Percentiles rank a stretch among this genome's conserved stretches.
These are phyloP conservation scores for Diutina neorugosa DNA, from an alignment of 1,139 yeast species.

Conservation along the genomic window DNA sequence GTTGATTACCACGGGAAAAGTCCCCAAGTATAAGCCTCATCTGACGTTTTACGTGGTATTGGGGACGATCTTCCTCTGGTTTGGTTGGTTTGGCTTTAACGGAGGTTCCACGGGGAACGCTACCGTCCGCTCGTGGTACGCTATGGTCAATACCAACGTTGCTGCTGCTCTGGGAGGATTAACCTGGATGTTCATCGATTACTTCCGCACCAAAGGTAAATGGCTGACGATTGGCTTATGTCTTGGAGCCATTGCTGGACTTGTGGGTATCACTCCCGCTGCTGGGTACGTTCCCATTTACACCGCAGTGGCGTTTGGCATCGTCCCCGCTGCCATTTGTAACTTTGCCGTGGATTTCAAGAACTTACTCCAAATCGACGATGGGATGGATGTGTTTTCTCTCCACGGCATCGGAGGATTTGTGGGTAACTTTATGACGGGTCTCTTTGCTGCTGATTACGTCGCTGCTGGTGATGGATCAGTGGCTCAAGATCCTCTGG, in stretches of 20 bases:
- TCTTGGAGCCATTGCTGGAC: slow-evolving; percentile 87
- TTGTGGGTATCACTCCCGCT: slow-evolving; percentile 94
- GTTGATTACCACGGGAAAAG: slow-evolving; percentile 41
- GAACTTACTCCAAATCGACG: slow-evolving; percentile 65
- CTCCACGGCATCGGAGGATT: slow-evolving; percentile 92
- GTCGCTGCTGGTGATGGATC: slow-evolving; percentile 69
- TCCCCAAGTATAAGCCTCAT: slow-evolving; percentile 88
- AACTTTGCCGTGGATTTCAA: slow-evolving; percentile 81
- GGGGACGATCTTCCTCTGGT: slow-evolving; percentile 92
- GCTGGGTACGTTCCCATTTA: slow-evolving; percentile 93
- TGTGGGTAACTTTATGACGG: slow-evolving; percentile 74
- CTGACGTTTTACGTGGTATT: slow-evolving; percentile 81
- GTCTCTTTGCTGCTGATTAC: slow-evolving; percentile 89
- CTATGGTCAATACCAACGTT: slow-evolving; percentile 80
- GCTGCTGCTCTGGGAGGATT: slow-evolving; percentile 91
- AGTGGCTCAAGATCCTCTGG: slow-evolving; percentile 11
- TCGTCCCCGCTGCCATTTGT: slow-evolving; percentile 65
- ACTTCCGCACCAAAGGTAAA: slow-evolving; percentile 75
- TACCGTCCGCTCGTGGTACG: slow-evolving; percentile 85
- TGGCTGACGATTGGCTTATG: slow-evolving; percentile 96
- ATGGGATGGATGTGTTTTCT: slow-evolving; percentile 92
- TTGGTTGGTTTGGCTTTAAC: slow-evolving; percentile 97
- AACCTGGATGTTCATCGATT: slow-evolving; percentile 89
- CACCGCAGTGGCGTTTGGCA: slow-evolving; percentile 76
- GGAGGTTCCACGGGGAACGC: slow-evolving; percentile 96